Conservation (phyloP, 306 rosid genomes). For the Trifolium subterraneum region DNA sequence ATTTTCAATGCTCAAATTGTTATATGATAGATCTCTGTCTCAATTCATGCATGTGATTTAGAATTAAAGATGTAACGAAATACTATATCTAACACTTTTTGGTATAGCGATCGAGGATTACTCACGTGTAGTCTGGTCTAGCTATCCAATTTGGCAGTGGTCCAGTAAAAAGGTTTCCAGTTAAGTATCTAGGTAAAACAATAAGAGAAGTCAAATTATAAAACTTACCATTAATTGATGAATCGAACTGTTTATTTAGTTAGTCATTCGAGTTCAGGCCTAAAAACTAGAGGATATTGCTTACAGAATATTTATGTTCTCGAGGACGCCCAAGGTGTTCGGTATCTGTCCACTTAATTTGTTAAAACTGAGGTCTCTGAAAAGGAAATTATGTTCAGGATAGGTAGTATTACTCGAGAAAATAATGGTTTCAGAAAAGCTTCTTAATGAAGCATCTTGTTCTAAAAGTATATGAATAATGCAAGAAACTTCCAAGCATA, state of each 20-base stretch:
- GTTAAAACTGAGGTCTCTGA: constrained; percentile 51
- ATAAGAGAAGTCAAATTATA: neutral
- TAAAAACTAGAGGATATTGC: neutral
- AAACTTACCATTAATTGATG: neutral
- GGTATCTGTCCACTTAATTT: constrained; percentile 49
- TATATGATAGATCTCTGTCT: constrained; percentile 76
- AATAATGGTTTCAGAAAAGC: constrained; percentile 6
- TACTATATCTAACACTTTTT: constrained; percentile 4
- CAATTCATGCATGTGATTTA: constrained; percentile 29
- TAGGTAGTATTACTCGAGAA: neutral
- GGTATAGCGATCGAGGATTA: constrained; percentile 13
- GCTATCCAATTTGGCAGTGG: constrained; percentile 54
- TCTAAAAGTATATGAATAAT: no score
- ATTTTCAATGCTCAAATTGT: constrained; percentile 46
- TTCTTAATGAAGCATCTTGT: no score
- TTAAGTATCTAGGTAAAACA: constrained; percentile 56
- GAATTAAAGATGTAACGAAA: constrained; percentile 11
- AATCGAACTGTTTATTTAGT: neutral
- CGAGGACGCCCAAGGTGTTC: constrained; percentile 19
- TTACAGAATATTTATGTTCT: constrained; percentile 43
- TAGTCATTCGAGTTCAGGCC: no score
- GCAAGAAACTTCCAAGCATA: neutral
- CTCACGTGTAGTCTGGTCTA: constrained; percentile 51
- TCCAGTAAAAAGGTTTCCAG: constrained; percentile 75
- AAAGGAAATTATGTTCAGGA: constrained; percentile 3